Evolutionary conservation across 148 eudicot genomes (phyloP).

Genomic region (Chenopodium quinoa): DNA sequence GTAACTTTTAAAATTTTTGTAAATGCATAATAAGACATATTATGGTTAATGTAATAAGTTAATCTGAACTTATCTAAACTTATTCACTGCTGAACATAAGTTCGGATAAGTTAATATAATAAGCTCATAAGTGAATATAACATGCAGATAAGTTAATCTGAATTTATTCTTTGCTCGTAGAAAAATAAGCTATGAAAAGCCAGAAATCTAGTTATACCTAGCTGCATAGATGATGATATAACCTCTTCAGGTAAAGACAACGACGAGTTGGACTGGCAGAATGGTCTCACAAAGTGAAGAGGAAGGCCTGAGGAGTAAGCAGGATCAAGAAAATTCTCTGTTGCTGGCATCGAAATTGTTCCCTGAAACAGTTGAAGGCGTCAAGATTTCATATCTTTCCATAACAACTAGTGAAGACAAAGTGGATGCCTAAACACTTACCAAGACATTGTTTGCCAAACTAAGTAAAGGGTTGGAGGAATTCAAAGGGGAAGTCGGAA

Average conservation of each 20-base stretch:
- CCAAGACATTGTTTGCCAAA: conserved; percentile 59
- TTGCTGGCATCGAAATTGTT: conserved; percentile 45
- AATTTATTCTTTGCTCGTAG: neutral
- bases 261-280: conserved; percentile 45
- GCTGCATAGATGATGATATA: conserved; percentile 27
- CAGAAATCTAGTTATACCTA: conserved; percentile 36
- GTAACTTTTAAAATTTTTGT: too few species aligned
- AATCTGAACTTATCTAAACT: too few species aligned
- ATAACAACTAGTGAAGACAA: conserved; percentile 3
- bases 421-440: conserved; percentile 33
- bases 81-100: too few species aligned
- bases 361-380: conserved; percentile 48
- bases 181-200: neutral
- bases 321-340: conserved; percentile 56
- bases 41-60: neutral
- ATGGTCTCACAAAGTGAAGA: conserved; percentile 55
- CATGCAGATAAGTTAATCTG: neutral
- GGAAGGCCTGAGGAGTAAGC: conserved; percentile 59
- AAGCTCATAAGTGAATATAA: too few species aligned
- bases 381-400: neutral
- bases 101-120: too few species aligned
- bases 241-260: conserved; percentile 45
- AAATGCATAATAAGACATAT: too few species aligned
- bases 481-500: conserved; percentile 39
- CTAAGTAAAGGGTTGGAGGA: conserved; percentile 44